Base-by-base conservation (phyloP, 2,329 filamentous ascomycete species). In the Trichoderma sp. region DNA sequence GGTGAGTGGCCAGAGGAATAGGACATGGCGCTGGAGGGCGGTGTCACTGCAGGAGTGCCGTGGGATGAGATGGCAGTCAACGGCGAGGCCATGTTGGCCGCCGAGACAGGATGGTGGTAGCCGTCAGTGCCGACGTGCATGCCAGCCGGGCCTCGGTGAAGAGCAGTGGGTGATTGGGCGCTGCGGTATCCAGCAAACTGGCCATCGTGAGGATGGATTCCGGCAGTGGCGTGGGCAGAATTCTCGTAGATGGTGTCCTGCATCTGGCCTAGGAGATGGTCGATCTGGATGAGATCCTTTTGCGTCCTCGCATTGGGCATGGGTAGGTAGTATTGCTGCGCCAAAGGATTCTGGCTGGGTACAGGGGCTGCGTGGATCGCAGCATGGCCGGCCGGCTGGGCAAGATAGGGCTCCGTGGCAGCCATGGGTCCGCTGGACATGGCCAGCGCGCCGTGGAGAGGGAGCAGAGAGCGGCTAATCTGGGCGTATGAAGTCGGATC, bases 231-330 rank as follows among this genome's bases (percentile, higher is more conserved):
- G 61, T 94, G 90, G 74, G 90, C 92, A 67, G 94, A 90, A 79
- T 91, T 97, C 82, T 98, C 96, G 78, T 98, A 98, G 59, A 98
- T 93, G 56, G 95, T 97, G 72, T 91, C 90, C 81, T 97, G 94
- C 85, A 98, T 95, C 81, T 97, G 93, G 81, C 97, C 94, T 67
- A 99, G 87, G 79, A 98, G 92, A 77, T 94, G 91, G 79, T 98
- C 96, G 76, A 98, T 94, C 78, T 97, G 94, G 78, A 97, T 84
- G 54, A 99, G 85, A 78, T 99, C 96, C 78, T 89, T 94, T 86
- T 98, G 97, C 59, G 94, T 97, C 76, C 95, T 90, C 68, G 96
- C 86, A 75, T 94, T 96, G 59, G 90, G 89, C 84, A 97, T 93
- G 11, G 94, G 89, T 66, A 96, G 93, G 69, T 97, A 85, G 71